Percentiles rank a stretch among this genome's conserved stretches.
These are phyloP conservation scores for Mycena galericulata DNA, from an alignment of 768 basidiomycete species.

Conservation along the genomic window DNA sequence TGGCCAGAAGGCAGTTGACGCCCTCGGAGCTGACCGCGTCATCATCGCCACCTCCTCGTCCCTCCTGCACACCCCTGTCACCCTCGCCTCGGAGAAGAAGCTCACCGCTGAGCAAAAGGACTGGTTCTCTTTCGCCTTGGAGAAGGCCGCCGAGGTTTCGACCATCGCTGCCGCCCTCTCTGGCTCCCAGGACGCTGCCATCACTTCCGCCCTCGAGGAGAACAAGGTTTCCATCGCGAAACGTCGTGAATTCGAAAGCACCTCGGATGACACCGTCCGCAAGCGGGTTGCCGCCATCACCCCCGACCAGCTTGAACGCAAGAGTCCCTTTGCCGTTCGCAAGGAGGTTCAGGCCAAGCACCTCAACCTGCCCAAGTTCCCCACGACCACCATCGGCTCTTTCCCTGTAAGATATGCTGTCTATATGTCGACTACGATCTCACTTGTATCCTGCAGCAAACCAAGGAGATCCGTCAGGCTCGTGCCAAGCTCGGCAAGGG, in stretches of 20 bases:
- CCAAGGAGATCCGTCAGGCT: slow-evolving; percentile 97
- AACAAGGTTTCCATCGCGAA: slow-evolving; percentile 93
- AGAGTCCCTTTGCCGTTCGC: slow-evolving; percentile 89
- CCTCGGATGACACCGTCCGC: slow-evolving; percentile 94
- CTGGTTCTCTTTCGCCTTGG: slow-evolving; percentile 98
- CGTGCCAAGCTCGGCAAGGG: slow-evolving; percentile 96
- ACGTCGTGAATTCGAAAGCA: slow-evolving; percentile 94
- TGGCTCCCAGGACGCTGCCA: slow-evolving; percentile 81
- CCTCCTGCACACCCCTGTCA: slow-evolving; percentile 97
- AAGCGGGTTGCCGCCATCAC: slow-evolving; percentile 96
- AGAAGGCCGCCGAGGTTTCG: slow-evolving; percentile 94
- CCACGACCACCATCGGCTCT: slow-evolving; percentile 97
- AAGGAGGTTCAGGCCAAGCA: slow-evolving; percentile 90
- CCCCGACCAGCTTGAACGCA: slow-evolving; percentile 85
- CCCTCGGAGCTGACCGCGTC: slow-evolving; percentile 88
- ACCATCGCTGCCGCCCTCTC: slow-evolving; percentile 87
- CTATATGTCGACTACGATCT: slow-evolving; percentile 3
- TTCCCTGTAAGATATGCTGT: slow-evolving; percentile 78
- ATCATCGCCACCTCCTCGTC: slow-evolving; percentile 97
- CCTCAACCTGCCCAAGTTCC: slow-evolving; percentile 95
- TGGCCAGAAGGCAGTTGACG: slow-evolving; percentile 86
- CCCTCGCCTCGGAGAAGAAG: slow-evolving; percentile 92
- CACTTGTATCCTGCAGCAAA: slow-evolving; percentile 70
- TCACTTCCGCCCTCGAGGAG: slow-evolving; percentile 82
- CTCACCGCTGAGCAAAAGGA: slow-evolving; percentile 90